These are phyloP conservation scores for Lathyrus aphaca DNA, from an alignment of 306 rosid genomes.

Conservation along the genomic window DNA sequence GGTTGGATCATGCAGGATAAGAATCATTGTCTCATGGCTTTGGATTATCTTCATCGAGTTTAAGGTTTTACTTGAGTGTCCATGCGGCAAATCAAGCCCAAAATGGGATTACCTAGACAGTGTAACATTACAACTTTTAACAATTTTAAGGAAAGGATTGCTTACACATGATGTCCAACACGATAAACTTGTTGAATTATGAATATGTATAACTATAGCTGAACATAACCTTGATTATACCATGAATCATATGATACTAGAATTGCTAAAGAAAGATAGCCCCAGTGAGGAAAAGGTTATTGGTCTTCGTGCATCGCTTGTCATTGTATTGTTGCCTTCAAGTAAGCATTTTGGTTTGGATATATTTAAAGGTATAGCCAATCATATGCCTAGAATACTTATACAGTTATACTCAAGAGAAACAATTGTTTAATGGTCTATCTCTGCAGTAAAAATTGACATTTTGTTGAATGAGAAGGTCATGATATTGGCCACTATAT, in stretches of 20 bases:
- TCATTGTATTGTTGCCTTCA: conserved; percentile 87
- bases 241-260: conserved; percentile 96
- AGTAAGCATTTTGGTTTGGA: conserved; percentile 86
- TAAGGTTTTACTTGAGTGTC: conserved; percentile 93
- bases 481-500: conserved; percentile 91
- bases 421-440: conserved; percentile 27
- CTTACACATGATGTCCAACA: conserved; percentile 98
- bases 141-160: conserved; percentile 90
- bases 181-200: conserved; percentile 97
- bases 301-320: conserved; percentile 97
- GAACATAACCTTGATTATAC: conserved; percentile 99
- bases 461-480: conserved; percentile 63
- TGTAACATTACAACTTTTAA: conserved; percentile 88
- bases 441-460: conserved; percentile 31
- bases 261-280: conserved; percentile 92
- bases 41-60: conserved; percentile 99
- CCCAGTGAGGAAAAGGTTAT: conserved; percentile 97
- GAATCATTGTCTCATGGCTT: conserved; percentile 95
- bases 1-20: conserved; percentile 81
- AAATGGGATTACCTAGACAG: conserved; percentile 98
- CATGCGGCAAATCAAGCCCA: conserved; percentile 84
- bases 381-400: conserved; percentile 33
- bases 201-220: conserved; percentile 95
- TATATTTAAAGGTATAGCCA: conserved; percentile 73
- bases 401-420: conserved; percentile 8